A percentile compares a stretch with the other conserved stretches of the same genome.
phyloP scores from a whole-genome alignment of 345 rosid species.

The Ailanthus altissimus region DNA sequence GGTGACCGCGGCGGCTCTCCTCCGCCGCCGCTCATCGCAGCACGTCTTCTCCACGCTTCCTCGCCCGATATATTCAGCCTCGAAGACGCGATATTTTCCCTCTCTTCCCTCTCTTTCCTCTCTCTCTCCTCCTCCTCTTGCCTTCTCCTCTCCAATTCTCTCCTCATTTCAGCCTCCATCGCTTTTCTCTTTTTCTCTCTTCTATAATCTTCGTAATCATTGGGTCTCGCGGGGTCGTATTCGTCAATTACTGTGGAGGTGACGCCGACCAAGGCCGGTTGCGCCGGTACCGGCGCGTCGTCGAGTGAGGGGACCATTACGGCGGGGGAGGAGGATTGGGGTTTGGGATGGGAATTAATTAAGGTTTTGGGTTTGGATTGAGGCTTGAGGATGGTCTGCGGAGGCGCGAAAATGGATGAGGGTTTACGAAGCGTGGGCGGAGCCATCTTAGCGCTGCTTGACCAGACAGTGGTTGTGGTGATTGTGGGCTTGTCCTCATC shows the following conservation, averaged over 20 bases:
- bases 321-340: conserved; percentile 10
- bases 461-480: conserved; percentile 71
- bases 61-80: conserved; percentile 79
- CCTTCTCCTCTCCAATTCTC: conserved; percentile 80
- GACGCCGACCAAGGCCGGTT: conserved; percentile 76
- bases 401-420: conserved; percentile 50
- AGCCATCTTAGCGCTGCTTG: conserved; percentile 82
- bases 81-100: conserved; percentile 35
- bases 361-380: conserved; percentile 51
- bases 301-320: conserved; percentile 23
- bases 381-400: conserved; percentile 70
- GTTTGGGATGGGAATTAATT: conserved; percentile 22
- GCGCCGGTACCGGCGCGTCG: conserved; percentile 32
- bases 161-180: conserved; percentile 74
- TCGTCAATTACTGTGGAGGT: conserved; percentile 79
- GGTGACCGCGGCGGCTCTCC: conserved; percentile 66
- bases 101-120: conserved; percentile 51
- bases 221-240: conserved; percentile 96
- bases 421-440: conserved; percentile 94
- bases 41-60: conserved; percentile 96
- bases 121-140: conserved; percentile 84
- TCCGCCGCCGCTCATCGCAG: conserved; percentile 74
- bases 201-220: conserved; percentile 85
- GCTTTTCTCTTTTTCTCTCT: conserved; percentile 77
- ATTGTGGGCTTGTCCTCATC: conserved; percentile 73